A percentile compares a stretch with the other conserved stretches of the same genome.
Evolutionary conservation across 2,329 filamentous ascomycete genomes (phyloP).

Genomic region (Fusarium secorum): DNA sequence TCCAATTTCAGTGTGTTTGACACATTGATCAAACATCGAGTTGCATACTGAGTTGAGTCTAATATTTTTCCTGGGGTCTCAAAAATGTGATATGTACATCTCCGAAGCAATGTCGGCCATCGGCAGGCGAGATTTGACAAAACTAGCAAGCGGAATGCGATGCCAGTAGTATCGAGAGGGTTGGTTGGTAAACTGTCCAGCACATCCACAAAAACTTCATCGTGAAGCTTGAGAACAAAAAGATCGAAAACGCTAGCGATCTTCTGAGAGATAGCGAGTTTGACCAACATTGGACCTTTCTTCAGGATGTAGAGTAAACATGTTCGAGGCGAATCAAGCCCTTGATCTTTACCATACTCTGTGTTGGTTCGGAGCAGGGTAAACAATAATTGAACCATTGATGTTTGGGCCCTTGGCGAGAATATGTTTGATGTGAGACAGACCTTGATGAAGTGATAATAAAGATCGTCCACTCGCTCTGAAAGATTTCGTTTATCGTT

Average conservation of each 20-base stretch:
- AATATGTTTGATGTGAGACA: slow-evolving; percentile 73
- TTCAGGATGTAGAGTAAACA: slow-evolving; percentile 77
- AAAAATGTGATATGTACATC: slow-evolving; percentile 92
- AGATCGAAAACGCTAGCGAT: slow-evolving; percentile 80
- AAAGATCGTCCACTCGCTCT: slow-evolving; percentile 76
- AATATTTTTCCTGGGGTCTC: slow-evolving; percentile 82
- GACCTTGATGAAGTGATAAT: slow-evolving; percentile 76
- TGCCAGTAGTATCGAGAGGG: slow-evolving; percentile 76
- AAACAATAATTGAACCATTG: slow-evolving; percentile 73
- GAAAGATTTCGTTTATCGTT: slow-evolving; percentile 66
- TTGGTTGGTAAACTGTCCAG: slow-evolving; percentile 80
- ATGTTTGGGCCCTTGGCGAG: slow-evolving; percentile 73
- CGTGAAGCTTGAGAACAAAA: slow-evolving; percentile 84
- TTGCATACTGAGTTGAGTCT: slow-evolving; percentile 72
- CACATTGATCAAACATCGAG: slow-evolving; percentile 72
- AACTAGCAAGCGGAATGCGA: slow-evolving; percentile 81
- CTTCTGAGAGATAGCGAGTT: slow-evolving; percentile 75
- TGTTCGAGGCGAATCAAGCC: slow-evolving; percentile 68
- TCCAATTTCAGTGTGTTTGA: slow-evolving; percentile 70
- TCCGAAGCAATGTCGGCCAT: slow-evolving; percentile 86
- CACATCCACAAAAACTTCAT: slow-evolving; percentile 84
- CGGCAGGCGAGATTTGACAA: slow-evolving; percentile 78
- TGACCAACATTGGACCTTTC: slow-evolving; percentile 72
- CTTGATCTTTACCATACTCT: slow-evolving; percentile 68
- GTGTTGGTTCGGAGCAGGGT: slow-evolving; percentile 72